These are phyloP conservation scores for Volvariella volvacea DNA, from an alignment of 1,284 basidiomycete genomes.

Conservation along the genomic window DNA sequence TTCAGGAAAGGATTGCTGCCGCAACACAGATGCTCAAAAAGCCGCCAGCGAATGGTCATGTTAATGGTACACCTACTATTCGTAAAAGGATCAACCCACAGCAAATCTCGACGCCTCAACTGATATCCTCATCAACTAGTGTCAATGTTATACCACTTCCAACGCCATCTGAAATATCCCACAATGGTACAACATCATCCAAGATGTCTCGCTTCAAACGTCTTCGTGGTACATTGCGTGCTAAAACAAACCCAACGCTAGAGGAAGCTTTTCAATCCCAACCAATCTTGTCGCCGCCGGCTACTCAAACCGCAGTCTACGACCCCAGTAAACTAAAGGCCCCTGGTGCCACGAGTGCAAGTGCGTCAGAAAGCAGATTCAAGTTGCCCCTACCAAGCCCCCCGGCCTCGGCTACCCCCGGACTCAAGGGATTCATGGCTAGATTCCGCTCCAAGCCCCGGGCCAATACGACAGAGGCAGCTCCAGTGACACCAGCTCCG, in stretches of 20 bases:
- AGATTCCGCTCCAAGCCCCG: conserved; percentile 56
- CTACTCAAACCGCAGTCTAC: conserved; percentile 30
- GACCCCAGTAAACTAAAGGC: conserved; percentile 30
- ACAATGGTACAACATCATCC: conserved; percentile 34
- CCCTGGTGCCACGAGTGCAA: conserved; percentile 22
- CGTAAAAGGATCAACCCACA: conserved; percentile 61
- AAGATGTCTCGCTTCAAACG: conserved; percentile 65
- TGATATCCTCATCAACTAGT: conserved; percentile 69
- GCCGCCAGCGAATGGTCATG: conserved; percentile 44
- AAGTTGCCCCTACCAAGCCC: conserved; percentile 49
- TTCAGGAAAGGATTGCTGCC: conserved; percentile 64
- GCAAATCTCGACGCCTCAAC: conserved; percentile 67
- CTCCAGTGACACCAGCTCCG: conserved; percentile 4
- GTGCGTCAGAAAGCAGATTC: conserved; percentile 46
- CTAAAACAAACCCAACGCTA: conserved; percentile 41
- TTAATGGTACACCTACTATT: conserved; percentile 34
- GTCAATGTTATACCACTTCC: conserved; percentile 68
- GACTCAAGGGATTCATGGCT: conserved; percentile 73
- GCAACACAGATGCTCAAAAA: conserved; percentile 65
- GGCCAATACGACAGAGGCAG: conserved; percentile 5
- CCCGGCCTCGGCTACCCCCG: conserved; percentile 64
- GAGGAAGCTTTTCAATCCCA: conserved; percentile 28
- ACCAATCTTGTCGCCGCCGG: conserved; percentile 9
- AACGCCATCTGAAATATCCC: conserved; percentile 31
- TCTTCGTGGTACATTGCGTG: conserved; percentile 59